These are phyloP conservation scores for Escovopsis sp. DNA, from an alignment of 2,329 filamentous ascomycete species.

Conservation along the genomic window DNA sequence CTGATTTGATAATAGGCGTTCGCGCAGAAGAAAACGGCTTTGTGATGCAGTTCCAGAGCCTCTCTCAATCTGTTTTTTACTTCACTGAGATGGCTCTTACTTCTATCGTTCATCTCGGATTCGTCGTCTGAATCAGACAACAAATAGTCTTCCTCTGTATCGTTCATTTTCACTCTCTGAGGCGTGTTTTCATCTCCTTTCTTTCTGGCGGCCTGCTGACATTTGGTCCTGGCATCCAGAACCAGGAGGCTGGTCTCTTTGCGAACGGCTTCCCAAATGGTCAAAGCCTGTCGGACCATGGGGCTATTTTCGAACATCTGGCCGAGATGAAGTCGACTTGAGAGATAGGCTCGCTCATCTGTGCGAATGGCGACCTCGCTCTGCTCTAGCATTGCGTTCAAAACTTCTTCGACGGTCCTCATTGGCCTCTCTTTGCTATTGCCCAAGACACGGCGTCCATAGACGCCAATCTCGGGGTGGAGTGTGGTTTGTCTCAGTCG, in stretches of 20 bases:
- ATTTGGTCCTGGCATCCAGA: conserved; percentile 46
- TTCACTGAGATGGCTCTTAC: conserved; percentile 33
- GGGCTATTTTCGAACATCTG: conserved; percentile 69
- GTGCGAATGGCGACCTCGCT: conserved; percentile 51
- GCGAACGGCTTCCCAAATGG: conserved; percentile 50
- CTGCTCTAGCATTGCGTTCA: conserved; percentile 84
- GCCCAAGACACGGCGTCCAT: conserved; percentile 49
- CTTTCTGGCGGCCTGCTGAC: conserved; percentile 35
- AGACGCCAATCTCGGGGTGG: conserved; percentile 66
- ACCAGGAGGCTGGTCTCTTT: conserved; percentile 38
- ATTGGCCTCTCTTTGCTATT: conserved; percentile 50
- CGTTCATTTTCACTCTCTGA: not conserved
- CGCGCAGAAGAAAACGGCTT: conserved; percentile 69
- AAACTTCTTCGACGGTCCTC: conserved; percentile 70
- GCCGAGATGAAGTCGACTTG: conserved; percentile 50
- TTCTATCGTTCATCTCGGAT: conserved; percentile 21
- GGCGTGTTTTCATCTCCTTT: conserved; percentile 1
- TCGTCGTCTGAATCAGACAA: conserved; percentile 14
- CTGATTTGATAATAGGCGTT: conserved; percentile 79
- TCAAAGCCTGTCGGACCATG: conserved; percentile 50
- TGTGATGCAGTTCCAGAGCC: conserved; percentile 67
- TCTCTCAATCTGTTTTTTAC: conserved; percentile 51
- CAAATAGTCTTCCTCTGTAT: not conserved
- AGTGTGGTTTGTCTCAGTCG: conserved; percentile 69
- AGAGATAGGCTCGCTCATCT: conserved; percentile 54